A percentile compares a stretch with the other conserved stretches of the same genome.
These are phyloP conservation scores for Vachellia pachyceras DNA, from an alignment of 306 rosid species.

Conservation along the genomic window DNA sequence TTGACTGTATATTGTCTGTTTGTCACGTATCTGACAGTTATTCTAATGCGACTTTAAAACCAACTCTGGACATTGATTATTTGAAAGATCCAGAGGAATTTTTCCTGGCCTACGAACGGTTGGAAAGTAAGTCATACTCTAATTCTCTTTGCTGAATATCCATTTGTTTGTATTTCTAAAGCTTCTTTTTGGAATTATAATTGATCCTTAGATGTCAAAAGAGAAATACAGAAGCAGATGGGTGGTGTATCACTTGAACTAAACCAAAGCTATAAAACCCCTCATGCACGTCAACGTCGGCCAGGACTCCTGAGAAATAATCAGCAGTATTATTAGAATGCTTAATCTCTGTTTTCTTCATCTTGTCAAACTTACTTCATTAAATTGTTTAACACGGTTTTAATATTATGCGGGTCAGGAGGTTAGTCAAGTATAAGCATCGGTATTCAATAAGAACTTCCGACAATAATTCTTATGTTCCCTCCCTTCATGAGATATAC, in stretches of 20 bases:
- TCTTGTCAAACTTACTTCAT: not conserved
- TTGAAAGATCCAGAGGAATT: slow-evolving; percentile 68
- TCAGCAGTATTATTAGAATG: slow-evolving; percentile 43
- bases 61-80: slow-evolving; percentile 53
- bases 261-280: slow-evolving; percentile 45
- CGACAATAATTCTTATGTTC: slow-evolving; percentile 38
- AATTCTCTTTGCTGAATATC: slow-evolving; percentile 5
- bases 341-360: slow-evolving; percentile 14
- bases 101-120: slow-evolving; percentile 64
- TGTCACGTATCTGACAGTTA: slow-evolving; percentile 45
- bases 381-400: slow-evolving; percentile 33
- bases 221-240: slow-evolving; percentile 69
- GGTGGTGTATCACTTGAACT: slow-evolving; percentile 52
- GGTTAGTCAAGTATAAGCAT: slow-evolving; percentile 62
- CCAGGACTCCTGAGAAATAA: slow-evolving; percentile 66
- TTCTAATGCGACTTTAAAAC: slow-evolving; percentile 53
- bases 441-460: slow-evolving; percentile 44
- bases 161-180: not conserved
- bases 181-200: slow-evolving; percentile 28
- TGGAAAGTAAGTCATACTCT: slow-evolving; percentile 62
- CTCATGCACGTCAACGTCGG: slow-evolving; percentile 55
- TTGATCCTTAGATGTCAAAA: slow-evolving; percentile 67
- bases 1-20: slow-evolving; percentile 12
- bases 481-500: slow-evolving; percentile 56
- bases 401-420: slow-evolving; percentile 51